Base-by-base conservation (phyloP, 371 early-diverging fungal species). In the Ordospora colligata region DNA sequence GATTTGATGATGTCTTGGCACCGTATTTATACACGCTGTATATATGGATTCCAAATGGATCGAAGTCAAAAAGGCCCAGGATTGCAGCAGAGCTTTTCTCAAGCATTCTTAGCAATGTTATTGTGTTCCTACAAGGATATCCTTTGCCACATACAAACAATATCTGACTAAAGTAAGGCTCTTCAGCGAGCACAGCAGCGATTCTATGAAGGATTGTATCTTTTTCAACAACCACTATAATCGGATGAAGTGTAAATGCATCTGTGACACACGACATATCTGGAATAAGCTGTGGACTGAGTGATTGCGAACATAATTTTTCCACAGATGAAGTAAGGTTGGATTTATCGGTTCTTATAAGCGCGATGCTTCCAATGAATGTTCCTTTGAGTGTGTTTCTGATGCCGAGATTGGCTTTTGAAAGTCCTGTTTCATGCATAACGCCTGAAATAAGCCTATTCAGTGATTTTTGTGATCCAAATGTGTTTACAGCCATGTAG, bases 21-120 rank as follows among this genome's bases (percentile, higher is more conserved):
- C 58, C 58, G 19, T 58, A 37, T 46, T 80, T 84, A 52, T 83
- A 83, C 8, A 76, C 65, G 2, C 22, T 21, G 65, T 53, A 85
- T 22, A 85, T 85, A 42, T 77, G 66, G 14, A 85, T 40, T 3
- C 85, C 85, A 54, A 76, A 78, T 8, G 83, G 82, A 76, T 85
- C 85, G 46, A 80, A 82, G 66, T 85, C 85, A 73, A 80, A 82
- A 0, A 85, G 43, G 2, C 83, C 82, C 37, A 58, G 66, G 14
- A 80, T 75, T 12, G 53, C 42, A 6, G 72, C 19, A 22, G 44
- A 63, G n/a, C n/a, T n/a, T 7, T 22, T 17, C n/a, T 66, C 32
- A 25, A 82, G 21, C 19, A 40, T 74, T 6, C 49, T 32, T 32
- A 85, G 70, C 17, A 85, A 75, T 10, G 27, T 4, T 21, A 82